Evolutionary conservation across 305 asterid species (phyloP), one percentile per base, ranked within the genome.

Genomic region (Solanum hybrid): DNA sequence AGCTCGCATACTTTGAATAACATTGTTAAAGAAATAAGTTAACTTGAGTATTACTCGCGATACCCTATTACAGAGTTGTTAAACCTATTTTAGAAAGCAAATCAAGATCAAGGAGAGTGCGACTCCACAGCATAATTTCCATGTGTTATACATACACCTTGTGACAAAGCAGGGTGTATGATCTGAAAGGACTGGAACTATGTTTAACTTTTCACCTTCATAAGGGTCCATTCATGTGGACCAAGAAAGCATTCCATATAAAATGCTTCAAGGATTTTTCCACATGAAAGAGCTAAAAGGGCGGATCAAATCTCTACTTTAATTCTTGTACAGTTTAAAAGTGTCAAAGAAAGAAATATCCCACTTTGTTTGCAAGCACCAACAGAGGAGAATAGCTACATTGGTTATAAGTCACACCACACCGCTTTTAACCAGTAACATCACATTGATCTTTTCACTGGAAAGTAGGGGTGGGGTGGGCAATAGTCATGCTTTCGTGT

Each of bases 211-310:
- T 84, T 46, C 74, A 84, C 29, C 87, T 46, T 83, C 87, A 29
- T 18, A 82, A 16, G 37, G 39, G 73, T 83, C 87, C 67, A 83
- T 28, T 29, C 39, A 33, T 10, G 39, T 29, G 39, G 73, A 46
- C 18, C 73, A 42, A 83, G 71, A 82, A 82, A 42, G 85, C 85
- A 35, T 36, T 36, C 61, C 28, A 76, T 20, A 36, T 79, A 28
- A 35, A 79, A 79, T 79, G 86, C 61, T 79, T 78, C 85, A 79
- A 42, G 69, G 87, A 40, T 82, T 40, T 76, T 82, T 42, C 71
- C 73, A 42, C 87, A 83, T 46, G 87, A 83, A 83, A 83, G 87
- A 42, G 73, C 73, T 42, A 46, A 83, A 83, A 84, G 87, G 28
- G 35, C 9, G 87, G 87, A 84, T 46, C 74, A 84, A 84, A 84